Conservation (phyloP, 345 rosid genomes). For the Orychophragmus violaceus region DNA sequence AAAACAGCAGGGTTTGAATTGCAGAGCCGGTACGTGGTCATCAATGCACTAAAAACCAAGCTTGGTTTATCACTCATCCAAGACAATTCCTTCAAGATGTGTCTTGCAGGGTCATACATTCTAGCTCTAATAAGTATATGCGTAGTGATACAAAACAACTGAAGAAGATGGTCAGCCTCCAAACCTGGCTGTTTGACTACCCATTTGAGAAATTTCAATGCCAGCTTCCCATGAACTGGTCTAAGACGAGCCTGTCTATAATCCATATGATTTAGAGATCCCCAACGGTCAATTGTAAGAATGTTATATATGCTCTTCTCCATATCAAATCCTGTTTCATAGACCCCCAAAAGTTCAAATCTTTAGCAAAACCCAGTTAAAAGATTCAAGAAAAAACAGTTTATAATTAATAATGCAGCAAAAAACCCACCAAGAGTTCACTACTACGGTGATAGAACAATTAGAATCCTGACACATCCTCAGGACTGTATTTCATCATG, state of each 20-base stretch:
- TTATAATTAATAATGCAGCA: neutral
- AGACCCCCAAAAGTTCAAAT: neutral
- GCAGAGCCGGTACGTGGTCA: slow-evolving; percentile 72
- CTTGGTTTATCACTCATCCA: slow-evolving; percentile 39
- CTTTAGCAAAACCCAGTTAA: slow-evolving; percentile 18
- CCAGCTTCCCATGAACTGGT: slow-evolving; percentile 84
- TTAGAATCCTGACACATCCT: neutral
- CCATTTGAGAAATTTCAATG: slow-evolving; percentile 78
- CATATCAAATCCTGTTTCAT: slow-evolving; percentile 36
- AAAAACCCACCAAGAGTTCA: neutral
- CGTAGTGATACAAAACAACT: slow-evolving; percentile 51
- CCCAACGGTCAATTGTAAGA: slow-evolving; percentile 82
- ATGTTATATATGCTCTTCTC: slow-evolving; percentile 68
- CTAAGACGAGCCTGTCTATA: slow-evolving; percentile 61
- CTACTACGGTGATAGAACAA: neutral
- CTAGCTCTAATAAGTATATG: slow-evolving; percentile 80
- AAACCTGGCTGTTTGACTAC: slow-evolving; percentile 61
- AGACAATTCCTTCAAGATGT: slow-evolving; percentile 50
- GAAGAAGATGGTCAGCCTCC: slow-evolving; percentile 50
- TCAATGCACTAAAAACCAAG: slow-evolving; percentile 56
- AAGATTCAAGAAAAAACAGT: neutral
- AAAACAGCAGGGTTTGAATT: slow-evolving; percentile 85
- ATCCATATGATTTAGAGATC: slow-evolving; percentile 76
- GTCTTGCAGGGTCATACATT: slow-evolving; percentile 63
- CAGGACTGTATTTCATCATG: neutral